phyloP scores from a whole-genome alignment of 2,329 filamentous ascomycete genomes.

The Aureobasidium sp. region DNA sequence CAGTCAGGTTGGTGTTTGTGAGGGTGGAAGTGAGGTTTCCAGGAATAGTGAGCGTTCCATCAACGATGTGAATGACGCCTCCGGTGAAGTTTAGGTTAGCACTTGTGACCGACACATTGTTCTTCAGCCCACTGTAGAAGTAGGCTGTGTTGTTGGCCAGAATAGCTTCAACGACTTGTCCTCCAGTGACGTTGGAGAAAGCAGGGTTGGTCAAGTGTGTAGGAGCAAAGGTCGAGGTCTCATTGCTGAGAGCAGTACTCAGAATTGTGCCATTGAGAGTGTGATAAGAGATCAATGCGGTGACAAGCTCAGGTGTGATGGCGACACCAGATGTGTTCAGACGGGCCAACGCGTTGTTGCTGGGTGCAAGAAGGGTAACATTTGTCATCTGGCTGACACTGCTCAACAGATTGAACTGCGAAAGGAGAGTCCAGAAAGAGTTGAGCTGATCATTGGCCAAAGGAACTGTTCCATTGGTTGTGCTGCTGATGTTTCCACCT shows the following conservation, averaged over 20 bases:
- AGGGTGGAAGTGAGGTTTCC: conserved; percentile 34
- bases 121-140: conserved; percentile 59
- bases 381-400: conserved; percentile 42
- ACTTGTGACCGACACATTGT: conserved; percentile 53
- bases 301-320: conserved; percentile 37
- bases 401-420: conserved; percentile 1
- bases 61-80: conserved; percentile 54
- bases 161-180: conserved; percentile 62
- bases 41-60: conserved; percentile 48
- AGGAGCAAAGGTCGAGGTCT: conserved; percentile 45
- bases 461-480: conserved; percentile 1
- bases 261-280: conserved; percentile 59
- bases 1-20: conserved; percentile 39
- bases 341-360: conserved; percentile 45
- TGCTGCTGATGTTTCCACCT: no score
- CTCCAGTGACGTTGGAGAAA: conserved; percentile 66
- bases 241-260: conserved; percentile 41
- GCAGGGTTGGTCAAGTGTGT: conserved; percentile 56
- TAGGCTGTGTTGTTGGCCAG: conserved; percentile 47
- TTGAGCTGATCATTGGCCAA: conserved; percentile 13
- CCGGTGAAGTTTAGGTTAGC: conserved; percentile 50
- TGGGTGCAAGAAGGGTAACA: conserved; percentile 66
- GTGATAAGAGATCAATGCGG: conserved; percentile 62
- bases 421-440: conserved; percentile 13
- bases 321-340: conserved; percentile 40